These are phyloP conservation scores for Penicillium sp. DNA, from an alignment of 2,329 filamentous ascomycete species.

Conservation along the genomic window DNA sequence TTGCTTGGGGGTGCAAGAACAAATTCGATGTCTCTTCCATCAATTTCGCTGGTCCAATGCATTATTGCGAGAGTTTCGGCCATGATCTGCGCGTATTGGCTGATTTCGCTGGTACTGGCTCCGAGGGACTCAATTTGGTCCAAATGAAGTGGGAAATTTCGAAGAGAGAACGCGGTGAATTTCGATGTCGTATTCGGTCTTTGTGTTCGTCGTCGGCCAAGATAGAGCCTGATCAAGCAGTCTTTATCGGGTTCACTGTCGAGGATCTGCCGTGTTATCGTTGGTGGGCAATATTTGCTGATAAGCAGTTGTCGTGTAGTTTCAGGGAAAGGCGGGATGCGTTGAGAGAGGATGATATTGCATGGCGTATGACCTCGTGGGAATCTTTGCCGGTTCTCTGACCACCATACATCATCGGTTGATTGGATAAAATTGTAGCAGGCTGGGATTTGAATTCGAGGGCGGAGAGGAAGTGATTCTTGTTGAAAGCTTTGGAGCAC, in stretches of 20 bases:
- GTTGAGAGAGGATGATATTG: background rate
- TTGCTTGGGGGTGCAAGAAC: slow-evolving; percentile 43
- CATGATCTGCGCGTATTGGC: slow-evolving; percentile 48
- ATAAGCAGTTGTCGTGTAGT: slow-evolving; percentile 32
- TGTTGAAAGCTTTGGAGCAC: background rate
- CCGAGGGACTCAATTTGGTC: slow-evolving; percentile 53
- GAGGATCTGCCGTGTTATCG: slow-evolving; percentile 27
- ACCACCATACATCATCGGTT: background rate
- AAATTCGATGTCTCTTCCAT: slow-evolving; percentile 60
- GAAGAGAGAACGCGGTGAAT: slow-evolving; percentile 40
- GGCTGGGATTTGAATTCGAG: background rate
- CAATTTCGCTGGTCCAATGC: slow-evolving; percentile 51
- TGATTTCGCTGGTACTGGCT: slow-evolving; percentile 28
- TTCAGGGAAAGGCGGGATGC: slow-evolving; percentile 24
- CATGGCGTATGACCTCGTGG: background rate
- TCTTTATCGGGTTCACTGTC: slow-evolving; percentile 41
- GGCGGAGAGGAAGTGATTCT: too few species aligned
- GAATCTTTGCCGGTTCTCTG: background rate
- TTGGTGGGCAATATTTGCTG: slow-evolving; percentile 34
- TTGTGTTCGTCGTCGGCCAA: slow-evolving; percentile 42
- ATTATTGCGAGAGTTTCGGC: slow-evolving; percentile 54
- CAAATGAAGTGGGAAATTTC: slow-evolving; percentile 54
- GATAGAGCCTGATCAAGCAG: slow-evolving; percentile 54
- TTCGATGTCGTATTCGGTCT: slow-evolving; percentile 12
- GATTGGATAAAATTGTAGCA: background rate